Evolutionary conservation across 345 rosid genomes (phyloP).

Genomic region (Eucalyptus marginata): DNA sequence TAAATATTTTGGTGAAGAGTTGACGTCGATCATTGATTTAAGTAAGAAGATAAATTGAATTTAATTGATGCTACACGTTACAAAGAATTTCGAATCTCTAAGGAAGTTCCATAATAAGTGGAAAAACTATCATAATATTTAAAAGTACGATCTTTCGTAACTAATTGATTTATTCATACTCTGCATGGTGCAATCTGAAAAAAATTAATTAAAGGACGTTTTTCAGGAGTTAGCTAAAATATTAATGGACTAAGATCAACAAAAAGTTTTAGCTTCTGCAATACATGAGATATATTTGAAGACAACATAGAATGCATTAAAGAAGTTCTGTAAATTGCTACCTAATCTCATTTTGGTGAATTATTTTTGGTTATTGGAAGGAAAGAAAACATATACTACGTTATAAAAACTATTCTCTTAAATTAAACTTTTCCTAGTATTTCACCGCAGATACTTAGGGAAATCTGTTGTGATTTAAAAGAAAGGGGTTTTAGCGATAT

Average conservation of each 20-base stretch:
- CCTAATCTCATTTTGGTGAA: background rate
- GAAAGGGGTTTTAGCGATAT: background rate
- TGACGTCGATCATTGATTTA: background rate
- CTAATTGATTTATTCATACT: background rate
- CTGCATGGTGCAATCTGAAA: background rate
- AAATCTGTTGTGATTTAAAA: too few relatives aligned
- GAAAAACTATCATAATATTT: background rate
- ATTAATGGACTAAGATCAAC: background rate
- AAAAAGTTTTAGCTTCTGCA: too few relatives aligned
- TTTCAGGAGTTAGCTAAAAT: background rate
- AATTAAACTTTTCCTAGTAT: background rate
- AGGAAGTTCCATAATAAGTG: background rate
- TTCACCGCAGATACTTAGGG: rapidly evolving
- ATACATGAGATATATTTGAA: background rate
- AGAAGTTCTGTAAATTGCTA: background rate
- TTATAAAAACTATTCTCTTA: background rate
- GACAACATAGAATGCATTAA: background rate
- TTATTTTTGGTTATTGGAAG: background rate
- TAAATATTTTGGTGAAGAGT: background rate
- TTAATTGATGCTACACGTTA: background rate
- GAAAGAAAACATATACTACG: background rate
- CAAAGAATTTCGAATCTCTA: background rate
- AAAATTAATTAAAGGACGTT: background rate
- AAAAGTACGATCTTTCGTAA: background rate
- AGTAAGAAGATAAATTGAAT: background rate